Conservation (phyloP, 2,329 filamentous ascomycete species). For the Verticillium nonalfalfae region DNA sequence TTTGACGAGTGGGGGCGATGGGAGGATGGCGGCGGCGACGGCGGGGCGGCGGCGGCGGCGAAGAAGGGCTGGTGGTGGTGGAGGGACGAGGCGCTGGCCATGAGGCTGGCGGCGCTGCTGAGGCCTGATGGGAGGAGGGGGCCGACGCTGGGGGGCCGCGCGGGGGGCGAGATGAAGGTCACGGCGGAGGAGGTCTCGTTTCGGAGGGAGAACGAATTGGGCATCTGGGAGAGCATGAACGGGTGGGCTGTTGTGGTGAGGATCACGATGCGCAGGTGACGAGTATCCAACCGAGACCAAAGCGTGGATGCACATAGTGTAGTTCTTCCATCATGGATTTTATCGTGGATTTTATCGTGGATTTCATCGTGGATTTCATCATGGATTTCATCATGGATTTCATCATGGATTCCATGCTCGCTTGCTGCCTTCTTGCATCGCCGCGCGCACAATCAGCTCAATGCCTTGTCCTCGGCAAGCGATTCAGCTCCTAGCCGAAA, state of each 20-base stretch:
- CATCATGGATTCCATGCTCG: not conserved
- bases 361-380: not conserved
- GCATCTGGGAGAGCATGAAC: conserved; percentile 41
- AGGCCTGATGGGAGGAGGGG: conserved; percentile 16
- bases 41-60: not conserved
- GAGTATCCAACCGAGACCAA: not conserved
- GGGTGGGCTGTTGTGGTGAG: conserved; percentile 44
- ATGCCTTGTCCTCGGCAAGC: not conserved
- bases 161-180: conserved; percentile 26
- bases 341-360: not conserved
- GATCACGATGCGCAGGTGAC: conserved; percentile 18
- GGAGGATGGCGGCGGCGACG: conserved; percentile 15
- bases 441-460: not conserved
- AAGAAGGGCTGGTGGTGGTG: conserved; percentile 32
- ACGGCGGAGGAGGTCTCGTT: conserved; percentile 43
- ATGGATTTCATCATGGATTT: not conserved
- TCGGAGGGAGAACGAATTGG: conserved; percentile 42
- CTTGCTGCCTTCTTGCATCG: not conserved
- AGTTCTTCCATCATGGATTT: not conserved
- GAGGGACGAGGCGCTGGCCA: conserved; percentile 37
- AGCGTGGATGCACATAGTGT: not conserved
- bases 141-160: conserved; percentile 23
- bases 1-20: conserved; percentile 43
- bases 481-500: conserved; percentile 33
- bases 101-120: conserved; percentile 28